Evolutionary conservation across 2,329 filamentous ascomycete species (phyloP), one percentile per base, ranked within the genome.

Genomic region (Aureobasidium sp.): DNA sequence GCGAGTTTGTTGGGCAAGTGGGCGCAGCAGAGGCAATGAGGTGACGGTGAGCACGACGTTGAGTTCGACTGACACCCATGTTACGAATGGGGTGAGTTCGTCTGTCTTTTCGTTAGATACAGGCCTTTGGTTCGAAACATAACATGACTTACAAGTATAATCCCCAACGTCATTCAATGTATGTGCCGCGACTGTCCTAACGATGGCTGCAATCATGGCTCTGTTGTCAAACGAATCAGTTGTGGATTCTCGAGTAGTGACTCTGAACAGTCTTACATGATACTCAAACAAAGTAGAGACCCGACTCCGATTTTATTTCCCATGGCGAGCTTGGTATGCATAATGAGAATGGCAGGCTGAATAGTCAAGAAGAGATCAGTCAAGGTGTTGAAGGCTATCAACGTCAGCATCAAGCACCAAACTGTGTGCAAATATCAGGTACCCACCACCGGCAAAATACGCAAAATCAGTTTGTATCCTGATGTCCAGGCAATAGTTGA

Each of bases 41-140:
- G 63, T 59, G 21, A 61, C 58, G 29, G 65, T 63, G 32, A 66
- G 64, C 42, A 66, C 63, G 21, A 64, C 74, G 54, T 66, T 66
- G 30, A 65, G 58, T 51, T 66, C 64, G 45, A 66, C 55, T 3
- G 59, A 59, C 11, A 65, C 55, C 58, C 62, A 62, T 32, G 63
- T 59, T 2, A 64, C 57, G 40, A 61, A 66, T 3, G 56, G 45
- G 22, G 56, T 53, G 3, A 66, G 58, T 35, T 62, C 60, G 32
- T 61, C 55, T 56, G 37, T 29, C 6, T 5, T 32, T 11, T 45
- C 35, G 38, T 44, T 25, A 45, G 50, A 17, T n/a, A n/a, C n/a
- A n/a, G n/a, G n/a, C n/a, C n/a, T n/a, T n/a, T n/a, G n/a, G n/a
- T n/a, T n/a, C n/a, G n/a, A n/a, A n/a, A n/a, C n/a, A n/a, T n/a